Conservation (phyloP, 2,329 filamentous ascomycete genomes). For the Fusarium sambucinum region DNA sequence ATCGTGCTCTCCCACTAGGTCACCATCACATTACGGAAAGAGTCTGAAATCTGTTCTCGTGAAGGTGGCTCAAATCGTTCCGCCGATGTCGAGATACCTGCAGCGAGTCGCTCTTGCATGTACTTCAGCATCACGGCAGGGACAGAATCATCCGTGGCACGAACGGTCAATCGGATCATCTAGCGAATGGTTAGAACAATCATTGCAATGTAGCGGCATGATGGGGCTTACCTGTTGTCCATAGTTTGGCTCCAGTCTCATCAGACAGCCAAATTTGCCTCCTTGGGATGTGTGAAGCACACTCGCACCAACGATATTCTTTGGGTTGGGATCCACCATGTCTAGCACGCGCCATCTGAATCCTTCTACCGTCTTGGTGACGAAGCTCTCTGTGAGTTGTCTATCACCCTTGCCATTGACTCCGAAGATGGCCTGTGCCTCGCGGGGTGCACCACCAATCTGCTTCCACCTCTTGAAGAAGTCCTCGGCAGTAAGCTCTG, state of each 20-base stretch:
- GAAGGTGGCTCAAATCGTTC: conserved; percentile 59
- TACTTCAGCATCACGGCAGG: conserved; percentile 82
- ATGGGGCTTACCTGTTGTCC: conserved; percentile 80
- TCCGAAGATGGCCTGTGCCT: conserved; percentile 89
- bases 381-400: conserved; percentile 77
- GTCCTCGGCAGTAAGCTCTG: conserved; percentile 86
- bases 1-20: conserved; percentile 43
- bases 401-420: conserved; percentile 65
- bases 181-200: conserved; percentile 54
- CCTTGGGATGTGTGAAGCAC: conserved; percentile 84
- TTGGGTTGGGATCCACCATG: conserved; percentile 89
- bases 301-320: conserved; percentile 93
- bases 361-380: conserved; percentile 79
- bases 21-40: conserved; percentile 70
- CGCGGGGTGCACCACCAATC: conserved; percentile 88
- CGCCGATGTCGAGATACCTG: conserved; percentile 59
- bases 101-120: conserved; percentile 85
- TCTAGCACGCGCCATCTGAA: conserved; percentile 91
- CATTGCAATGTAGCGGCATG: neutral
- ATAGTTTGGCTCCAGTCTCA: conserved; percentile 96
- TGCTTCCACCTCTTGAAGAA: conserved; percentile 99
- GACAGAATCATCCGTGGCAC: conserved; percentile 92
- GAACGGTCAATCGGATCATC: conserved; percentile 96
- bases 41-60: conserved; percentile 65
- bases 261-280: conserved; percentile 93